A percentile compares a stretch with the other conserved stretches of the same genome.
Conservation (phyloP, 768 basidiomycete genomes). For the Chalciporus piperatus region DNA sequence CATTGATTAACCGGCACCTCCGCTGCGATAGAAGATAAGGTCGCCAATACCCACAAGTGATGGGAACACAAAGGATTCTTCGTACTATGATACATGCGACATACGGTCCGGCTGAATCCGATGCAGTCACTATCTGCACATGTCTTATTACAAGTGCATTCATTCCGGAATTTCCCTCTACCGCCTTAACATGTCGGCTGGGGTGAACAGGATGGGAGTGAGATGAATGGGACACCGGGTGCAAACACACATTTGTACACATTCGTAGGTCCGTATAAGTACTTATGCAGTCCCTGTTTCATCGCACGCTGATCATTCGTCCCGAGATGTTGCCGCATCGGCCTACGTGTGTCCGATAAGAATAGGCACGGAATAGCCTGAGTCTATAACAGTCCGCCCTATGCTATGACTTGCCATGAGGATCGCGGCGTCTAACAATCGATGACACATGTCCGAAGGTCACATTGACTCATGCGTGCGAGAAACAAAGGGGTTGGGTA, state of each 20-base stretch:
- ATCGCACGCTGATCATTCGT: not conserved
- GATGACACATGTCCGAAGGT: not conserved
- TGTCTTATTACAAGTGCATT: not conserved
- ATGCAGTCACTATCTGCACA: not conserved
- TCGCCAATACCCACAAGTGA: not conserved
- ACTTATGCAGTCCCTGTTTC: not conserved
- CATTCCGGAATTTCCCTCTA: not conserved
- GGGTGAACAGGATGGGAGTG: no score
- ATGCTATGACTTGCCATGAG: not conserved
- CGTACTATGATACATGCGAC: no score
- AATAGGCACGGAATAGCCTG: not conserved
- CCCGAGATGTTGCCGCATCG: not conserved
- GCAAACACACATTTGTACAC: no score
- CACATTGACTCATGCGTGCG: not conserved
- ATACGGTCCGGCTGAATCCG: not conserved
- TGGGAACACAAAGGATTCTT: no score
- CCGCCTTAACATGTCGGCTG: no score
- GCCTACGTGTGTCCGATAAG: conserved; percentile 1
- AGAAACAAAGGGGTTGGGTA: not conserved
- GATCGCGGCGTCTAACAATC: not conserved
- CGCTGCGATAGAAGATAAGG: not conserved
- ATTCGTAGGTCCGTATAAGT: not conserved
- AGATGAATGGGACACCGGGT: no score
- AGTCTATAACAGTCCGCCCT: not conserved
- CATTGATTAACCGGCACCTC: not conserved